Base-by-base conservation (phyloP, 768 basidiomycete genomes). In the Mycena kentingensis region DNA sequence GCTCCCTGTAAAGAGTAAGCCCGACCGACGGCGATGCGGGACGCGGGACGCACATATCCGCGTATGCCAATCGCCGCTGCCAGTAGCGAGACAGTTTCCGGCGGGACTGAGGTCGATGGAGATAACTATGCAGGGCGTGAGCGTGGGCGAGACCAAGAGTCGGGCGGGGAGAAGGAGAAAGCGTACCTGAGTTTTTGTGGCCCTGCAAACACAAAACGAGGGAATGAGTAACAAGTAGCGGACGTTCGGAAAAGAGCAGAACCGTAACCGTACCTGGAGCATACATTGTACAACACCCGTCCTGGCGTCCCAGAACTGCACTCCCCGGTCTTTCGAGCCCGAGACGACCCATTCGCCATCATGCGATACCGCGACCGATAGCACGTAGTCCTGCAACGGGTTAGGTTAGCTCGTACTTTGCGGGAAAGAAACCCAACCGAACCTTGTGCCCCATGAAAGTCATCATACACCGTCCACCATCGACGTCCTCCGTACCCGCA, bases 361-460 rank as follows among this genome's bases (percentile, higher is more conserved):
- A 46, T 87, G 85, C 27, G 88, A 87, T 38, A 90, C 85, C 19
- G 69, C 77, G n/a, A 82, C 79, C n/a, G 74, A 75, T 39, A 82
- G 64, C 29, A 82, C 80, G 60, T 80, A 80, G 60, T 80, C 77
- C 73, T 96, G 80, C n/a, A 56, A 81, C 79, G 43, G 77, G 74
- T 60, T 88, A 84, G 8, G 75, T 73, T 61, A 76, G 73, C 38
- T 77, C 73, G 62, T 79, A 79, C 73, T 77, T 78, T 26, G 18
- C 25, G 31, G 25, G 6, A 10, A 39, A 11, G n/a, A 28, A 10
- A 11, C 4, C 19, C 13, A 24, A 22, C 21, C 16, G 80, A 77
- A 69, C 93, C 86, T 93, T 95, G 70, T 96, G 95, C 11, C 94
- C 95, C 49, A 80, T 84, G 62, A 96, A 87, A 61, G 91, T 90